Conservation (phyloP, 1,284 basidiomycete species). For the Tylopilus sp. region DNA sequence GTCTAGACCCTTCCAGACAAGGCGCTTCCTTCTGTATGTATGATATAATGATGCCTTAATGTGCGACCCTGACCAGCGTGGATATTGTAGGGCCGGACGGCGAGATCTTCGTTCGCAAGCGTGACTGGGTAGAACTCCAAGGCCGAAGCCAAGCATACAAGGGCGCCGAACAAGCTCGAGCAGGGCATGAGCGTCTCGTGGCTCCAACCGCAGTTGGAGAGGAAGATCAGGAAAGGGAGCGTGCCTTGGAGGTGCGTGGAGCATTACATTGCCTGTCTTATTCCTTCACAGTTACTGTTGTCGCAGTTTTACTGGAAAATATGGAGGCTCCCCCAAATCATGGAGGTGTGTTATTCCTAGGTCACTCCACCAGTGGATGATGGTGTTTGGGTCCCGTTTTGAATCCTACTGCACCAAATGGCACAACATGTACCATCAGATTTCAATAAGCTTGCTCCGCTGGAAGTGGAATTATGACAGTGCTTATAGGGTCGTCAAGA, state of each 20-base stretch:
- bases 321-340: slow-evolving; percentile 18
- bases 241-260: slow-evolving; percentile 9
- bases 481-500: slow-evolving; percentile 13
- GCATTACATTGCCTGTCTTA: not conserved
- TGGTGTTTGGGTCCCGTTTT: not conserved
- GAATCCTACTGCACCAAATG: not conserved
- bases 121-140: slow-evolving; percentile 14
- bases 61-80: not conserved
- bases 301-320: slow-evolving; percentile 14
- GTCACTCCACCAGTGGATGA: not conserved
- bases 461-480: slow-evolving; percentile 35
- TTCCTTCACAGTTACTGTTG: not conserved
- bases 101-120: slow-evolving; percentile 18
- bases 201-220: not conserved
- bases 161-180: not conserved
- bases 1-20: not conserved
- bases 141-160: slow-evolving; percentile 5
- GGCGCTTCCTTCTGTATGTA: slow-evolving; percentile 5
- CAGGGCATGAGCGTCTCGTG: not conserved
- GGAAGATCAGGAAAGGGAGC: not conserved
- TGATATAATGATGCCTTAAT: not conserved
- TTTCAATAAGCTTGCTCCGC: slow-evolving; percentile 30
- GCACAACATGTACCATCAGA: slow-evolving; percentile 23
- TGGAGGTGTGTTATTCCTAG: slow-evolving; percentile 21
- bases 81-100: slow-evolving; percentile 20